A percentile compares a stretch with the other conserved stretches of the same genome.
These are phyloP conservation scores for Helotiales sp. DNA, from an alignment of 2,329 filamentous ascomycete genomes.

Conservation along the genomic window DNA sequence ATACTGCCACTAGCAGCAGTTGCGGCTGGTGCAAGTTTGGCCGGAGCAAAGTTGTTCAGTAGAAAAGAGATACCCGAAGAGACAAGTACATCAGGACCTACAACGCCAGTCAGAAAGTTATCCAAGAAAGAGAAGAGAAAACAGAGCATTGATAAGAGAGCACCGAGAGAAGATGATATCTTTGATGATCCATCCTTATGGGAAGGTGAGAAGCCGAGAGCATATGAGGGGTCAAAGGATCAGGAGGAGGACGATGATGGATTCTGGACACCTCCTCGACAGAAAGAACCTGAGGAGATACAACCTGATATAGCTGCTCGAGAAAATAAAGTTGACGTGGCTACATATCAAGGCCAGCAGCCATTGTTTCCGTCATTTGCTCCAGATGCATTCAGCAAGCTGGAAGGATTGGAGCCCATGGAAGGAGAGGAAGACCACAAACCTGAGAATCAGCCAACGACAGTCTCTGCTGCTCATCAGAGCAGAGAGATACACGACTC, in stretches of 20 bases:
- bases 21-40: conserved; percentile 19
- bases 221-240: conserved; percentile 28
- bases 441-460: not conserved
- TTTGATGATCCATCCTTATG: conserved; percentile 47
- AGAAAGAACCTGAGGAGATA: conserved; percentile 13
- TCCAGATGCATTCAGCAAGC: not conserved
- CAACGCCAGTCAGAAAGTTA: conserved; percentile 36
- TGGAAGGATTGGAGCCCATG: not conserved
- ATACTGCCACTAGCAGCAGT: conserved; percentile 13
- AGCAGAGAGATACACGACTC: not conserved
- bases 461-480: not conserved
- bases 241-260: conserved; percentile 29
- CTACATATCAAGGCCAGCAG: not conserved
- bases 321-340: not conserved
- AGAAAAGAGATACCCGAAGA: conserved; percentile 9
- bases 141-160: conserved; percentile 42
- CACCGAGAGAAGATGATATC: conserved; percentile 43
- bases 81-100: conserved; percentile 29
- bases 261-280: conserved; percentile 36
- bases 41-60: conserved; percentile 19
- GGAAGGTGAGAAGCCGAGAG: conserved; percentile 43
- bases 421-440: not conserved
- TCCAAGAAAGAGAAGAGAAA: conserved; percentile 40
- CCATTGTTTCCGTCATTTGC: not conserved
- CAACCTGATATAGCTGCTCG: not conserved